A percentile compares a stretch with the other conserved stretches of the same genome.
Evolutionary conservation across 768 basidiomycete genomes (phyloP).

Genomic region (Mycena galopus): DNA sequence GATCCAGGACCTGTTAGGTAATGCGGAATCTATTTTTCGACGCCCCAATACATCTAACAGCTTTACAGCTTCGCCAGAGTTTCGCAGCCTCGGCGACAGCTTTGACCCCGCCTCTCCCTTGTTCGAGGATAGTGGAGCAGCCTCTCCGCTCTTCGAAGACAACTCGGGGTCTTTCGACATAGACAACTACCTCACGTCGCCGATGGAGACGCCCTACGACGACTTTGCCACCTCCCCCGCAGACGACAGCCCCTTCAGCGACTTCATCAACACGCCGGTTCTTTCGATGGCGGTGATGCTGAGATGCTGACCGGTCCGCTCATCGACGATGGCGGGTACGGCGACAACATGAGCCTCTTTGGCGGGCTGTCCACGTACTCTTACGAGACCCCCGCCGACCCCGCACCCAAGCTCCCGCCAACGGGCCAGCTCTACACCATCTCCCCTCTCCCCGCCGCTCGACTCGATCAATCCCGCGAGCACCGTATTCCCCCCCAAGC

Average conservation of each 20-base stretch:
- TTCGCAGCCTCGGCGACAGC: constrained; percentile 29
- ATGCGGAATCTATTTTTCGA: constrained; percentile 8
- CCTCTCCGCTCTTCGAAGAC: constrained; percentile 27
- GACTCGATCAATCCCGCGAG: constrained; percentile 26
- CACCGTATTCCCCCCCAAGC: constrained; percentile 29
- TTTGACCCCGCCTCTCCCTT: constrained; percentile 30
- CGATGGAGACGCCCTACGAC: constrained; percentile 35
- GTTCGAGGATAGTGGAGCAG: constrained; percentile 26
- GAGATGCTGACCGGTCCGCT: constrained; percentile 34
- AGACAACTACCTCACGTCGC: constrained; percentile 35
- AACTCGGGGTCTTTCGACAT: constrained; percentile 11
- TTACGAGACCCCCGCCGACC: constrained; percentile 17
- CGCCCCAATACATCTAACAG: neutral
- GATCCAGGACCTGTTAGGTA: constrained; percentile 35
- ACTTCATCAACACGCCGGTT: constrained; percentile 35
- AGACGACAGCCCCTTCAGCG: constrained; percentile 36
- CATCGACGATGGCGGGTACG: constrained; percentile 29
- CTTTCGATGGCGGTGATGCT: constrained; percentile 21
- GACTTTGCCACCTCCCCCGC: constrained; percentile 34
- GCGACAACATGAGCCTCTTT: constrained; percentile 31
- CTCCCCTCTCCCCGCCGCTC: constrained; percentile 27
- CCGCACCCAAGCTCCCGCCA: constrained; percentile 20
- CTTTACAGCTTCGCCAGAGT: constrained; percentile 36
- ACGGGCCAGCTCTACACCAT: constrained; percentile 28
- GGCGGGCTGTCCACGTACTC: constrained; percentile 25